Conservation (phyloP, 495 filamentous ascomycete genomes). For the Aspergillus egyptiacus region DNA sequence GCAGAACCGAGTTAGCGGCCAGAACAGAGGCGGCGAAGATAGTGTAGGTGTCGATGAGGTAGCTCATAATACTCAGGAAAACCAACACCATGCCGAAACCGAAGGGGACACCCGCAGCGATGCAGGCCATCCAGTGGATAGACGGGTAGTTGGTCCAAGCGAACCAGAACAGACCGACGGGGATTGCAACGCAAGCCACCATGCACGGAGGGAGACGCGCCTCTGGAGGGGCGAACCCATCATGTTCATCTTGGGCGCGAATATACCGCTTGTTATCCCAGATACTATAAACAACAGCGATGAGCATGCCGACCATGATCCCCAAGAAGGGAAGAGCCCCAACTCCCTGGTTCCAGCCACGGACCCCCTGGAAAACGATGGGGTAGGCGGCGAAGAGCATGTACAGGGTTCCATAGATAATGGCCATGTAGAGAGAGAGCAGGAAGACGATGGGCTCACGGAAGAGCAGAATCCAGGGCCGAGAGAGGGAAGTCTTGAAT, state of each 20-base stretch:
- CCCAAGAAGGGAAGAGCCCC: conserved; percentile 74
- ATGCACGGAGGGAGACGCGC: conserved; percentile 43
- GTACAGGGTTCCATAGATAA: conserved; percentile 73
- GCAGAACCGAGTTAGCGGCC: conserved; percentile 69
- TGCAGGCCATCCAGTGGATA: conserved; percentile 64
- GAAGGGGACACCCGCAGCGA: conserved; percentile 62
- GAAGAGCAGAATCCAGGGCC: conserved; percentile 47
- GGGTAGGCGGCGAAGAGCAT: conserved; percentile 80
- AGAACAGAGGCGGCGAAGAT: conserved; percentile 78
- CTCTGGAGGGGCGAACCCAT: conserved; percentile 44
- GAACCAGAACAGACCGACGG: conserved; percentile 56
- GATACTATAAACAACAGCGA: conserved; percentile 48
- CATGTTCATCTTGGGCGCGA: conserved; percentile 27
- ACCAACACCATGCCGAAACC: conserved; percentile 70
- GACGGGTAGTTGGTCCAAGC: conserved; percentile 63
- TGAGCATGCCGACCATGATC: conserved; percentile 76
- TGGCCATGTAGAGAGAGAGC: conserved; percentile 66
- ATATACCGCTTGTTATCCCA: conserved; percentile 47
- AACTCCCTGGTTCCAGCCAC: conserved; percentile 68
- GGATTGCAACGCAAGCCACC: conserved; percentile 38
- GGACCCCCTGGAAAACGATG: conserved; percentile 66
- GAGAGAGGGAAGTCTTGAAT: conserved; percentile 41
- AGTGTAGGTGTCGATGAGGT: conserved; percentile 75
- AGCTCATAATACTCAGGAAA: conserved; percentile 72
- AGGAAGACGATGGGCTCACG: conserved; percentile 57